Evolutionary conservation across 805 yeast genomes (phyloP).

Genomic region (Metschnikowia matae): DNA sequence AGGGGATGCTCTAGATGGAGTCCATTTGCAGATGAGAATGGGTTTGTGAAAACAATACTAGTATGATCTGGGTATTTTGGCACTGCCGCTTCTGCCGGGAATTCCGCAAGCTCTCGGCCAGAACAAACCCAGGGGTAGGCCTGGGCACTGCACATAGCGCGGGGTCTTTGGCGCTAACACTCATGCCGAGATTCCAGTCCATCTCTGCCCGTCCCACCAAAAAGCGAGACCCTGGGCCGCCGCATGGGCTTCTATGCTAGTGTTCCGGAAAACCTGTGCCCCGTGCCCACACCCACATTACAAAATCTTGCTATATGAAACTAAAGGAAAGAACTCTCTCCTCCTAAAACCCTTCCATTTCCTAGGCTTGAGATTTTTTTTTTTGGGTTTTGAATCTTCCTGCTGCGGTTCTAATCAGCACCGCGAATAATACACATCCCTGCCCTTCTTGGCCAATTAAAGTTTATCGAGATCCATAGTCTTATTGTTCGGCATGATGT

Average conservation of each 20-base stretch:
- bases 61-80: not conserved
- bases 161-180: not conserved
- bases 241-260: no score
- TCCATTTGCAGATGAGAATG: no score
- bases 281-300: not conserved
- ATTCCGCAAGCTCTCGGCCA: constrained; percentile 1
- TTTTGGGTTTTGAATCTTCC: no score
- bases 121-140: not conserved
- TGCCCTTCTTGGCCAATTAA: not conserved
- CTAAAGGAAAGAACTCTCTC: no score
- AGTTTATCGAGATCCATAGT: not conserved
- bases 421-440: not conserved
- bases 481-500: not conserved
- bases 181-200: not conserved
- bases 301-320: not conserved
- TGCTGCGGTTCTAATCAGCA: not conserved
- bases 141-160: not conserved
- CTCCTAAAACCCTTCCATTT: no score
- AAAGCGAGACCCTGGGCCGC: not conserved
- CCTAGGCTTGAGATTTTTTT: no score
- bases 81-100: not conserved
- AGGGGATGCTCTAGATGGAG: no score
- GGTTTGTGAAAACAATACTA: no score
- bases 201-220: not conserved
- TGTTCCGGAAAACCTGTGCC: not conserved